Base-by-base conservation (phyloP, 108 stramenopile species). In the Skeletonema grethae region DNA sequence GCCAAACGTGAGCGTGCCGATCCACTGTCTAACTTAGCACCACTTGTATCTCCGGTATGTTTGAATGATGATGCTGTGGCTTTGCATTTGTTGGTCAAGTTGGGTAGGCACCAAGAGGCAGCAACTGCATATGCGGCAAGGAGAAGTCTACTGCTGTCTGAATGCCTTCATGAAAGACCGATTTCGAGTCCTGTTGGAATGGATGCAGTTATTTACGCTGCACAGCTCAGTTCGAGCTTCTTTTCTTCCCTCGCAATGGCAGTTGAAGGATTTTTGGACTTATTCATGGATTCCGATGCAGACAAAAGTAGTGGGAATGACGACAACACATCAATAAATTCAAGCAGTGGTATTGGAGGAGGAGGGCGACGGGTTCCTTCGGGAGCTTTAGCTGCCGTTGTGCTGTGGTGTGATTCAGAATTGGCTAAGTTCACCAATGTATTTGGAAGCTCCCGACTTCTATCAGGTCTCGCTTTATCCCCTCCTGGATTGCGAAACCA, bases 371-470 rank as follows among this genome's bases (percentile, higher is more conserved):
- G 66, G 34, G 65, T 91, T 15, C 93, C 93, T 16, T 83, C 93
- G 10, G 90, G 90, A 13, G 93, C 93, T 3, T 56, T 91, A 11
- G 88, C 90, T 2, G 85, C 89, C 7, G 85, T 91, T 65, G 90
- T 91, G 24, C 77, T 94, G 24, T 94, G 93, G 93, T 91, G 90
- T 69, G 93, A 94, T 80, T 80, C 85, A 9, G 93, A 94, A 71
- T 68, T 94, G 53, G 63, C 88, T 12, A 77, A 77, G 73, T 94
- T 94, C 58, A 74, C 90, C 7, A 76, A 86, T 56, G 90, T 88
- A 25, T 94, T 94, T 82, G 92, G 92, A 61, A 90, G 93, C 46
- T 69, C 89, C 2, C 82, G 90, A 3, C 73, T 94, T 38, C 70
- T 94, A 13, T 85, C 87, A 32, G 87, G 90, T 73, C 70, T 94